These are phyloP conservation scores for Crithidia expoeki DNA, from an alignment of 208 protist genomes.

Conservation along the genomic window DNA sequence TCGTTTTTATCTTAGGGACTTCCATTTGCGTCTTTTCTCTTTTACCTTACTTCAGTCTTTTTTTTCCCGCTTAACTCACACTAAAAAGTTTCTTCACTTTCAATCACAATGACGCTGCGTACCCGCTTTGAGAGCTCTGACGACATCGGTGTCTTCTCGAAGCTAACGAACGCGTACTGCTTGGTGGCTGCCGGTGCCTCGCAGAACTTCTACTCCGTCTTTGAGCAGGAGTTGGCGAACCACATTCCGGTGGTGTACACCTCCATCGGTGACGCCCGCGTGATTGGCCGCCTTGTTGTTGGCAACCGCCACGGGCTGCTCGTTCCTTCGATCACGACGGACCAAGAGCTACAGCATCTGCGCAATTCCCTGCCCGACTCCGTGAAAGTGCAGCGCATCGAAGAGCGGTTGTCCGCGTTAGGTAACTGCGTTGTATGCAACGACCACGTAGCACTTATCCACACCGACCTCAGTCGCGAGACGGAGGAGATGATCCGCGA, in stretches of 20 bases:
- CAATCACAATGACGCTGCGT: constrained; percentile 89
- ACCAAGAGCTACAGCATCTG: constrained; percentile 99
- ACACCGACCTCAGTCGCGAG: constrained; percentile 99
- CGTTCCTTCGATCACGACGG: constrained; percentile 98
- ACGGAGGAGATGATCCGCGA: constrained; percentile 99
- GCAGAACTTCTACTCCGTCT: constrained; percentile 99
- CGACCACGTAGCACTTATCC: constrained; percentile 99
- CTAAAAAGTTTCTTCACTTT: background rate
- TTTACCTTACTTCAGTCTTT: background rate
- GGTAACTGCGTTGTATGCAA: constrained; percentile 99
- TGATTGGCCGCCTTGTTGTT: constrained; percentile 97
- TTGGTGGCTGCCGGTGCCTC: constrained; percentile 96
- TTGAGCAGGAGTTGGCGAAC: constrained; percentile 98
- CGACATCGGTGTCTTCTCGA: constrained; percentile 99
- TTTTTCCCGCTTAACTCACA: constrained; percentile 2
- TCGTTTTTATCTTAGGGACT: background rate
- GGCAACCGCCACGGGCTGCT: constrained; percentile 99
- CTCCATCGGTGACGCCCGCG: constrained; percentile 95
- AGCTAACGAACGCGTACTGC: constrained; percentile 99
- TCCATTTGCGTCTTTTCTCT: background rate
- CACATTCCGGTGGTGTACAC: constrained; percentile 98
- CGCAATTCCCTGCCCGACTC: constrained; percentile 98
- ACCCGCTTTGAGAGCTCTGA: constrained; percentile 99
- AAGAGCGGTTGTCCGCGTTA: constrained; percentile 98
- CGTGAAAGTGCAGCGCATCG: constrained; percentile 97